Percentiles rank a stretch among this genome's conserved stretches.
Conservation (phyloP, 2,329 filamentous ascomycete species). For the Ilyonectria robusta region DNA sequence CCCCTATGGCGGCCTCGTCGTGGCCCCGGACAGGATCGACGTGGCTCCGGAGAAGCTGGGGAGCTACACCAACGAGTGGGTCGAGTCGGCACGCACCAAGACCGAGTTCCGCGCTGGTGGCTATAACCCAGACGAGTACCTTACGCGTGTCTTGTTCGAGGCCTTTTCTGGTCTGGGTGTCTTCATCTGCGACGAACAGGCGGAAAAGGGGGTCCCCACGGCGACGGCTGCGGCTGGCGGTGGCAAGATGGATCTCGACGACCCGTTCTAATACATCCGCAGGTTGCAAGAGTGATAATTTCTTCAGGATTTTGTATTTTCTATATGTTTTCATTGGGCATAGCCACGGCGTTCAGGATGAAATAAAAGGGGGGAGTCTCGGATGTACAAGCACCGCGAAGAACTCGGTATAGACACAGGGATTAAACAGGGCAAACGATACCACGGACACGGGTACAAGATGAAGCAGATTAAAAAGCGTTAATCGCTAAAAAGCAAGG, state of each 20-base stretch:
- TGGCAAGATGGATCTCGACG: conserved; percentile 65
- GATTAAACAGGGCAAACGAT: conserved; percentile 20
- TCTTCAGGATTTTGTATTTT: conserved; percentile 21
- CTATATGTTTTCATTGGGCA: conserved; percentile 26
- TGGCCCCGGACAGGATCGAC: conserved; percentile 78
- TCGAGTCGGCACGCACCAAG: conserved; percentile 77
- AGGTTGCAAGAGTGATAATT: conserved; percentile 4
- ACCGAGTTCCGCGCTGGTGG: conserved; percentile 81
- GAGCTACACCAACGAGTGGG: conserved; percentile 81
- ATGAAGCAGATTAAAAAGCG: neutral
- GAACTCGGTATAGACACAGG: conserved; percentile 19
- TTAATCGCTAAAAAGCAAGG: conserved; percentile 3
- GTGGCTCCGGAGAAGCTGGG: conserved; percentile 65
- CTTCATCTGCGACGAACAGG: conserved; percentile 85
- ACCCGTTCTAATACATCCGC: conserved; percentile 55
- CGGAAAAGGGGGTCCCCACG: conserved; percentile 53
- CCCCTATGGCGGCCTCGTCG: conserved; percentile 83
- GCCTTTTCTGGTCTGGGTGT: conserved; percentile 92
- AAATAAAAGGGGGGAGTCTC: conserved; percentile 13
- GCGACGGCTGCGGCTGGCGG: conserved; percentile 52
- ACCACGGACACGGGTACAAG: conserved; percentile 8
- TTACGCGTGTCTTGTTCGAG: conserved; percentile 84
- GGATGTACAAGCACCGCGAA: conserved; percentile 12
- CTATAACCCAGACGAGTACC: conserved; percentile 87
- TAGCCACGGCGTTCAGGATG: conserved; percentile 47